Evolutionary conservation across 2,329 filamentous ascomycete genomes (phyloP).

Genomic region (Phaeosphaeria sp.): DNA sequence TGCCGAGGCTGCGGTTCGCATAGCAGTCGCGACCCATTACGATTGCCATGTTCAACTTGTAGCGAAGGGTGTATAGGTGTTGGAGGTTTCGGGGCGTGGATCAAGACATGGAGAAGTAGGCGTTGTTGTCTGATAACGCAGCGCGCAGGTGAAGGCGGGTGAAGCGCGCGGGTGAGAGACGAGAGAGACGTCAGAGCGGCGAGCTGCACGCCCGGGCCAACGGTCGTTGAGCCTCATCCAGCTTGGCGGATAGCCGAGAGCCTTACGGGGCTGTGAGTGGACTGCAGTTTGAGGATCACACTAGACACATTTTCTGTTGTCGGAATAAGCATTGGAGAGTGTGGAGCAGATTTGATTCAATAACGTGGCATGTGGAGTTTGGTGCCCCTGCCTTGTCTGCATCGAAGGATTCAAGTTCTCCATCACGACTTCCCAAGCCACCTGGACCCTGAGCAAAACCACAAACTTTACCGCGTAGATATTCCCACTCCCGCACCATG

Average conservation of each 20-base stretch:
- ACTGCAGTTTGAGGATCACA: background rate
- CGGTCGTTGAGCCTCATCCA: conserved; percentile 28
- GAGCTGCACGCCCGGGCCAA: conserved; percentile 20
- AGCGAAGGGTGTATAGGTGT: conserved; percentile 5
- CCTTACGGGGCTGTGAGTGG: conserved; percentile 16
- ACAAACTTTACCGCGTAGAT: too few species aligned
- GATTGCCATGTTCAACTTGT: conserved; percentile 10
- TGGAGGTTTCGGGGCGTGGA: conserved; percentile 11
- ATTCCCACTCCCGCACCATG: conserved; percentile 59
- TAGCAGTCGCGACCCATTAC: conserved; percentile 58
- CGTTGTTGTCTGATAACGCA: background rate
- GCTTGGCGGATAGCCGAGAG: conserved; percentile 30
- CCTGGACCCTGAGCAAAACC: too few species aligned
- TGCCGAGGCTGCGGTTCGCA: conserved; percentile 68
- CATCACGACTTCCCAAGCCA: background rate
- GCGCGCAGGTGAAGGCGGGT: conserved; percentile 14
- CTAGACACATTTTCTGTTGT: background rate
- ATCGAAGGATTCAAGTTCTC: background rate
- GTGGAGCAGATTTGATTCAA: background rate
- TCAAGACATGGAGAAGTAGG: conserved; percentile 18
- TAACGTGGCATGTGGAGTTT: background rate
- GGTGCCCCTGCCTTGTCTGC: background rate
- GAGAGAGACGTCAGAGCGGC: conserved; percentile 37
- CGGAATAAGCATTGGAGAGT: background rate
- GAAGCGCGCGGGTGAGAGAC: conserved; percentile 18